A percentile compares a stretch with the other conserved stretches of the same genome.
These are phyloP conservation scores for Biscogniauxia sp. DNA, from an alignment of 2,329 filamentous ascomycete species.

Conservation along the genomic window DNA sequence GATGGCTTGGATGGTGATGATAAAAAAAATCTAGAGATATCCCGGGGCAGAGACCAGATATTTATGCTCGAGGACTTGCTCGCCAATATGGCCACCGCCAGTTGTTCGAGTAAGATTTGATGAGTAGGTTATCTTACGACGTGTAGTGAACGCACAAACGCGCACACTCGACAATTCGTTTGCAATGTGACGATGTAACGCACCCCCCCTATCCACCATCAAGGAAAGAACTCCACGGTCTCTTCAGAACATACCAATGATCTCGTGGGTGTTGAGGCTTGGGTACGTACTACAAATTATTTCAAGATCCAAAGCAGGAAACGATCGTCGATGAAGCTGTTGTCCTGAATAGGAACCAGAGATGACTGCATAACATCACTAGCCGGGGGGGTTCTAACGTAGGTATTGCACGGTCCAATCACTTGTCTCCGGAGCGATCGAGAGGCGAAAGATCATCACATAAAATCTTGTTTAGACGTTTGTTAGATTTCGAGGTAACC, in stretches of 20 bases:
- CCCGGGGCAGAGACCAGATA: constrained; percentile 10
- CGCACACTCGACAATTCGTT: neutral
- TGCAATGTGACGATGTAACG: neutral
- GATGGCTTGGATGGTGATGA: constrained; percentile 18
- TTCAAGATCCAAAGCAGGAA: constrained; percentile 1
- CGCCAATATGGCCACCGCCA: constrained; percentile 2
- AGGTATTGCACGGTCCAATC: neutral
- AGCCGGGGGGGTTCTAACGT: constrained; percentile 10
- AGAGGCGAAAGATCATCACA: constrained; percentile 21
- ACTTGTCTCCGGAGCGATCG: constrained; percentile 9
- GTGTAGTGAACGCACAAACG: neutral
- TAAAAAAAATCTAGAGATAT: constrained; percentile 4
- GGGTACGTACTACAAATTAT: neutral
- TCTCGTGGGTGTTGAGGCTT: neutral
- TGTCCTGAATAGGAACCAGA: neutral
- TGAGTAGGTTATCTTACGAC: neutral
- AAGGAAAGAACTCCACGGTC: neutral
- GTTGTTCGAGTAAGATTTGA: neutral
- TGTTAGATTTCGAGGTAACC: neutral
- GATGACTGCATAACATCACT: constrained; percentile 7
- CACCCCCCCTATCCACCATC: neutral
- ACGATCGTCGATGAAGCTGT: constrained; percentile 11
- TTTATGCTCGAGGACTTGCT: constrained; percentile 23
- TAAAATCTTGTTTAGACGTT: constrained; percentile 8
- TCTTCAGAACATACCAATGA: neutral